Evolutionary conservation across 106 monocot species (phyloP).

Genomic region (Chionographis japonica): DNA sequence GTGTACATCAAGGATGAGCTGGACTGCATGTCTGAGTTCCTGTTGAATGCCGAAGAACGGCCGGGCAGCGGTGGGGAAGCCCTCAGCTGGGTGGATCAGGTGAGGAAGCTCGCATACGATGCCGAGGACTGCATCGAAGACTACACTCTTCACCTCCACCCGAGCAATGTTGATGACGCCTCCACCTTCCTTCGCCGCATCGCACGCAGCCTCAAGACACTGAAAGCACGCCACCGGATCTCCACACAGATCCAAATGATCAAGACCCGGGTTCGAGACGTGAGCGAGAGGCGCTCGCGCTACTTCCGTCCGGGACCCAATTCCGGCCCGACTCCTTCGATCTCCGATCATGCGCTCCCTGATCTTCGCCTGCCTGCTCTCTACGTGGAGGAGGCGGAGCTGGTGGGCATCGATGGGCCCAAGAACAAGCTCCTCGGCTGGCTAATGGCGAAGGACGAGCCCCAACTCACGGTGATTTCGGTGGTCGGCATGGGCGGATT

Average conservation of each 20-base stretch:
- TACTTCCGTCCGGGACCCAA: not conserved
- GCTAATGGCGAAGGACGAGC: not conserved
- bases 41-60: not conserved
- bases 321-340: not conserved
- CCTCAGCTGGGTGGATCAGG: slow-evolving; percentile 28
- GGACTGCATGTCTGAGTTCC: slow-evolving; percentile 1
- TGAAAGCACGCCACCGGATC: slow-evolving; percentile 8
- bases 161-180: no score
- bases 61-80: not conserved
- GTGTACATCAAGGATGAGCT: not conserved
- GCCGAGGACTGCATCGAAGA: slow-evolving; percentile 28
- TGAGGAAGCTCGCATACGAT: slow-evolving; percentile 16
- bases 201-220: not conserved
- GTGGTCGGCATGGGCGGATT: slow-evolving; percentile 18
- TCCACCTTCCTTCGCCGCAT: no score
- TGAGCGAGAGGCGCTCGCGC: not conserved
- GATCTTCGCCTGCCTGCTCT: slow-evolving; percentile 9
- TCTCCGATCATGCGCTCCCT: not conserved
- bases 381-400: slow-evolving; percentile 6
- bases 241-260: slow-evolving; percentile 6
- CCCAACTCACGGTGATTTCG: not conserved
- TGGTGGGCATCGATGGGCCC: slow-evolving; percentile 5
- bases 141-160: not conserved
- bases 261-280: not conserved
- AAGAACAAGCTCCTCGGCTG: no score